Conservation (phyloP, 441 rosid species). For the Euphorbia schlechtendalii region DNA sequence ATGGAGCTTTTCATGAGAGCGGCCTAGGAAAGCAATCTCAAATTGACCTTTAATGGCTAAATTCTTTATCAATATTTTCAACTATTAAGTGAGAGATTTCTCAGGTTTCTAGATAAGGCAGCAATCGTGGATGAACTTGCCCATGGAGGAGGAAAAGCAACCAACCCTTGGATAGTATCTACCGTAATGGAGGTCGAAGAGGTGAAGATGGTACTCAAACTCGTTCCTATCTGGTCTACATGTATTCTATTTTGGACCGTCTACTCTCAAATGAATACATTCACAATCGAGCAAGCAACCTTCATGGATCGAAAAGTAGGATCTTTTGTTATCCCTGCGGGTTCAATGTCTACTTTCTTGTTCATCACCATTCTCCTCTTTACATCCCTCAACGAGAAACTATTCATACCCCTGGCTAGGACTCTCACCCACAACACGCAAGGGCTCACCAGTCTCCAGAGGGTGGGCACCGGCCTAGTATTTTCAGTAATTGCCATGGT, state of each 20-base stretch:
- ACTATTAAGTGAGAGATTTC: neutral
- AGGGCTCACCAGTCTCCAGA: conserved; percentile 76
- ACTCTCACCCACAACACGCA: conserved; percentile 48
- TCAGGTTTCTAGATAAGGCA: conserved; percentile 76
- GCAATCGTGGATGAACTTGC: conserved; percentile 37
- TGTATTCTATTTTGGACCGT: conserved; percentile 82
- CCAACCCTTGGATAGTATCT: conserved; percentile 54
- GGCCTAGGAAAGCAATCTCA: too few species aligned
- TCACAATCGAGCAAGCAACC: conserved; percentile 76
- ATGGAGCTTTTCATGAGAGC: too few species aligned
- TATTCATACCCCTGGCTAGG: conserved; percentile 59
- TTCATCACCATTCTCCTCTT: conserved; percentile 62
- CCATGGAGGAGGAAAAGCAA: conserved; percentile 21
- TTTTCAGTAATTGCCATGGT: conserved; percentile 61
- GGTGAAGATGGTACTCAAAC: conserved; percentile 64
- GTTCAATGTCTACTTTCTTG: conserved; percentile 58
- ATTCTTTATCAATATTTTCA: neutral
- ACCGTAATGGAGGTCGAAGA: conserved; percentile 79
- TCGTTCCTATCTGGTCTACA: conserved; percentile 84
- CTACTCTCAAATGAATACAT: conserved; percentile 89
- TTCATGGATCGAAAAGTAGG: conserved; percentile 60
- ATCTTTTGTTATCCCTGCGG: conserved; percentile 51
- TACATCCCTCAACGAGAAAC: conserved; percentile 71
- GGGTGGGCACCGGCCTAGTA: conserved; percentile 72
- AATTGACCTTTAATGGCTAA: too few species aligned